Evolutionary conservation across 2,329 filamentous ascomycete genomes (phyloP), one percentile per base, ranked within the genome.

Genomic region (Mollisia scopiformis): DNA sequence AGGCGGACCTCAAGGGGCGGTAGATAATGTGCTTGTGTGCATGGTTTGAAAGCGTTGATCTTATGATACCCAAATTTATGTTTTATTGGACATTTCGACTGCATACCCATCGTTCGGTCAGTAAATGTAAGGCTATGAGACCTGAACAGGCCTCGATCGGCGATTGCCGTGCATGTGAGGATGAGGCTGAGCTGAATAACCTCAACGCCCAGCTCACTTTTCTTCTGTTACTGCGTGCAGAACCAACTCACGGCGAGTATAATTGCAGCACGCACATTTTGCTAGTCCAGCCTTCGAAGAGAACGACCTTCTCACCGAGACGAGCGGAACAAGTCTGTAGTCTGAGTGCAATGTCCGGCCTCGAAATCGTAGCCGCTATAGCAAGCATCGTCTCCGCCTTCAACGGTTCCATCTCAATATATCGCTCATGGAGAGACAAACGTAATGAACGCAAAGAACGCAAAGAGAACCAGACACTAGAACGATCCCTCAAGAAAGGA

Each of bases 1-100:
- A 71, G 70, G 60, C 69, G 70, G 62, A 71, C 21, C 28, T 47
- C 43, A 16, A 47, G 43, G n/a, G 43, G 43, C n/a, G 43, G 43
- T 13, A 47, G 43, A 23, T 47, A 23, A 47, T 47, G 23, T 25
- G 23, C 7, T 47, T 25, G 23, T 13, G 2, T 35, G 31, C 31
- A 10, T 35, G 11, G 11, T 35, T 10, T 35, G 8, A 14, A 35
- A 35, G 31, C 31, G 31, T 27, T 43, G 43, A 27, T 11, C 21
- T 47, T 47, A 47, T 47, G 43, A 47, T 47, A 47, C 43, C 43
- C 43, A 47, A 23, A n/a, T 27, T 43, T 19, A 11, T 47, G 6
- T 47, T 27, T 47, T 16, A 4, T 19, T 27, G 43, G 6, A 13
- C 5, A 27, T 13, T 47, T 47, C 3, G 11, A 27, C 23, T 23